Base-by-base conservation (phyloP, 768 basidiomycete species). In the Lactarius tabidus region DNA sequence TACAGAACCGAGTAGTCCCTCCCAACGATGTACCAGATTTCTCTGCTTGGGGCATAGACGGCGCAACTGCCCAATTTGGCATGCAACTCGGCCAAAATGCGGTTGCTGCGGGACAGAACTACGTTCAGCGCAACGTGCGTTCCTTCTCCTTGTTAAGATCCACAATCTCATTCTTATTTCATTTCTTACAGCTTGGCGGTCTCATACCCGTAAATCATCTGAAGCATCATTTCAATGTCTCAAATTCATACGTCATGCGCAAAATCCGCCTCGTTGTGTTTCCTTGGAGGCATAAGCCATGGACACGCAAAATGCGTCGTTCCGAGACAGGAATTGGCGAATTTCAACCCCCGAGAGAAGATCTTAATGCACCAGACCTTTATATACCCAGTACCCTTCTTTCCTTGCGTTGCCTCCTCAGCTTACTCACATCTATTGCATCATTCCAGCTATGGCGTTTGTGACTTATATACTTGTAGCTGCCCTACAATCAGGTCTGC, bases 141-240 rank as follows among this genome's bases (percentile, higher is more conserved):
- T 79, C 61, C 23, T 18, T 62, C 35, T 58, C 8, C 26, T 63
- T 36, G 1, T 56, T 58, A 26, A 29, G 62, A 33, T n/a, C 29
- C 61, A 38, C 18, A 41, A 36, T 1, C 41, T 28, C 20, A 10
- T 18, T 20, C 38, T 35, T 12, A 12, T 57, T 28, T 68, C 48
- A 63, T 59, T 62, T 3, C 3, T 48, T 57, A 35, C 70, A 96
- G 93, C 88, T 95, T 69, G 90, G 89, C 28, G 84, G 88, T 17
- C 81, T 90, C 65, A 82, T 96, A 63, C 94, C 93, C 2, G 76
- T 89, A 36, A 80, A 85, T 14, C 80, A 87, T 52, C 80, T 97
- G 59, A 95, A 96, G 74, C 88, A 93, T 72, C 88, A 91, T 71
- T 98, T 98, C 78, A 93, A 97, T 75, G 97, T 99, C 12, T 93